A percentile compares a stretch with the other conserved stretches of the same genome.
These are phyloP conservation scores for Podila minutissima DNA, from an alignment of 192 early-diverging fungal genomes.

Conservation along the genomic window DNA sequence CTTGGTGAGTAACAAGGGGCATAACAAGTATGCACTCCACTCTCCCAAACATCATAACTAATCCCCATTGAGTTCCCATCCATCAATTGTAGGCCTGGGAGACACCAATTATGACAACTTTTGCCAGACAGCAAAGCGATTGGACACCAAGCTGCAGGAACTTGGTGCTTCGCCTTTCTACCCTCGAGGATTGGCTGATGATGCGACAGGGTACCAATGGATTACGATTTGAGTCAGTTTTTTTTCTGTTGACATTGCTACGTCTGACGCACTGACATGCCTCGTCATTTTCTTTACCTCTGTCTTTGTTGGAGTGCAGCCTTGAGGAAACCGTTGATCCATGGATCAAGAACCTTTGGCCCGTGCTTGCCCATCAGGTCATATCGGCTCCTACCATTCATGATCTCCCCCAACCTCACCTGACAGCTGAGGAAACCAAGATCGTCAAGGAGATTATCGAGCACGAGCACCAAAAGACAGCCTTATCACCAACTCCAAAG, in stretches of 20 bases:
- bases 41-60: too few relatives aligned
- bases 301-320: conserved; percentile 41
- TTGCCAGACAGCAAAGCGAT: conserved; percentile 82
- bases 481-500: neutral
- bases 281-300: neutral
- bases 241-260: neutral
- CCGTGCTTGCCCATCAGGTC: conserved; percentile 61
- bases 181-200: conserved; percentile 86
- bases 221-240: neutral
- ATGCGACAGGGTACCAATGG: conserved; percentile 79
- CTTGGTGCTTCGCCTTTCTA: conserved; percentile 81
- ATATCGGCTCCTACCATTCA: conserved; percentile 22
- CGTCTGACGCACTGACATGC: neutral
- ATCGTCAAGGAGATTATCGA: conserved; percentile 26
- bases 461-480: conserved; percentile 7
- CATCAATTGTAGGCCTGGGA: conserved; percentile 73
- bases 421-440: conserved; percentile 23
- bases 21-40: too few relatives aligned
- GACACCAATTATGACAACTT: conserved; percentile 97
- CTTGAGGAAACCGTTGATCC: conserved; percentile 91
- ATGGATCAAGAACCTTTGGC: conserved; percentile 91
- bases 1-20: conserved; percentile 31
- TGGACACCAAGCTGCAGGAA: conserved; percentile 82
- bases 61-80: too few relatives aligned
- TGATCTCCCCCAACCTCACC: conserved; percentile 24